phyloP scores from a whole-genome alignment of 2,329 filamentous ascomycete genomes.

The Cercospora canescens region DNA sequence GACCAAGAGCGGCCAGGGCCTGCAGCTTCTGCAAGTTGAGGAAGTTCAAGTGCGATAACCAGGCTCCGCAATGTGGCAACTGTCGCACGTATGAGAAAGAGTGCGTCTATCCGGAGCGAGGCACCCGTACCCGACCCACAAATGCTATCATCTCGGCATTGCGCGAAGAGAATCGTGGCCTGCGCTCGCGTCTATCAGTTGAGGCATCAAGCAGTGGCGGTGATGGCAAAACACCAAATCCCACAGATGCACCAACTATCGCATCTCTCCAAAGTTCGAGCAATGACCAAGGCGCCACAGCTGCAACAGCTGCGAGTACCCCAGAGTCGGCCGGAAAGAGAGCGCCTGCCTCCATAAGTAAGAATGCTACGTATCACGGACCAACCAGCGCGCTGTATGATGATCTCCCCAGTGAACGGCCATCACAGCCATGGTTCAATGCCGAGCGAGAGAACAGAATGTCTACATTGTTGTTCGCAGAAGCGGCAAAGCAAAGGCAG shows the following conservation, averaged over 20 bases:
- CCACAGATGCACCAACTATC: neutral
- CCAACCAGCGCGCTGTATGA: slow-evolving; percentile 53
- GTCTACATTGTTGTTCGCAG: slow-evolving; percentile 49
- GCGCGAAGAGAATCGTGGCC: slow-evolving; percentile 23
- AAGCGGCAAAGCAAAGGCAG: slow-evolving; percentile 52
- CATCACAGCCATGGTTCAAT: slow-evolving; percentile 17
- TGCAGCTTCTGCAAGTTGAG: slow-evolving; percentile 11
- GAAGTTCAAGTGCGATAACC: slow-evolving; percentile 54
- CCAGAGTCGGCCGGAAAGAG: neutral
- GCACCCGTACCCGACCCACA: slow-evolving; percentile 32
- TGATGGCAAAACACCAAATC: neutral
- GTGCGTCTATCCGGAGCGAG: slow-evolving; percentile 45
- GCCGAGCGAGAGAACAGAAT: slow-evolving; percentile 41
- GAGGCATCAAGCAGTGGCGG: neutral
- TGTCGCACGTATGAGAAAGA: slow-evolving; percentile 49
- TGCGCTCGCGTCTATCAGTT: slow-evolving; percentile 11
- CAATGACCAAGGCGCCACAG: neutral
- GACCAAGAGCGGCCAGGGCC: slow-evolving; percentile 4
- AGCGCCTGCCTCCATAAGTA: slow-evolving; percentile 19
- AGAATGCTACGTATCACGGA: slow-evolving; percentile 50
- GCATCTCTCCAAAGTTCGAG: neutral
- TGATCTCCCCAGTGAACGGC: slow-evolving; percentile 31
- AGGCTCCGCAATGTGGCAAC: slow-evolving; percentile 48
- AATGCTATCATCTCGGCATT: slow-evolving; percentile 22
- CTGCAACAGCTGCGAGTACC: neutral